Evolutionary conservation across 108 stramenopile species (phyloP).

Genomic region (Nitzschia putrida): DNA sequence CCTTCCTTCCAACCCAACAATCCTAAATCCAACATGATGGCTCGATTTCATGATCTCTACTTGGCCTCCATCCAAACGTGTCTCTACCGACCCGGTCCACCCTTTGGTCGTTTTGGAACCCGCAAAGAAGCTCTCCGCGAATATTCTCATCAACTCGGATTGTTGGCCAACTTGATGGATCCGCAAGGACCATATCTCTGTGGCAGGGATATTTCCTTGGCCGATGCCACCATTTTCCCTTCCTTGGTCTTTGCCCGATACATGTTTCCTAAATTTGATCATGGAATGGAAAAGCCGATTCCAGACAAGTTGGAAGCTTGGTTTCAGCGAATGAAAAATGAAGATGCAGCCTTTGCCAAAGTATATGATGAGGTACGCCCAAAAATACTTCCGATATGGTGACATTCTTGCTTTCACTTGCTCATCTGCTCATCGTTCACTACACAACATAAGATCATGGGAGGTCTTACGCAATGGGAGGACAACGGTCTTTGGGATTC

Average conservation of each 20-base stretch:
- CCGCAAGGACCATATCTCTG: constrained; percentile 68
- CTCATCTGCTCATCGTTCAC: background rate
- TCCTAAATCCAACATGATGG: constrained; percentile 79
- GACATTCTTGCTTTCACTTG: constrained; percentile 24
- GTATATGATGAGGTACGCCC: constrained; percentile 82
- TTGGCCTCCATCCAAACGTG: constrained; percentile 89
- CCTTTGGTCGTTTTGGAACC: constrained; percentile 78
- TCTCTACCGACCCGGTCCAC: constrained; percentile 86
- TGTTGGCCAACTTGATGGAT: constrained; percentile 72
- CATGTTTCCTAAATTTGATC: constrained; percentile 93
- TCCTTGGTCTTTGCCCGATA: constrained; percentile 79
- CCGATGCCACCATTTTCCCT: constrained; percentile 92
- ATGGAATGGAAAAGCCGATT: constrained; percentile 26
- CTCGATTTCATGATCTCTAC: constrained; percentile 92
- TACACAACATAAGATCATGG: constrained; percentile 34
- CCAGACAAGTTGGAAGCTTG: constrained; percentile 65
- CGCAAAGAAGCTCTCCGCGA: constrained; percentile 79
- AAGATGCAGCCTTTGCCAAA: constrained; percentile 63
- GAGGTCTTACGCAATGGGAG: constrained; percentile 51
- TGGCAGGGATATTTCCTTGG: constrained; percentile 86
- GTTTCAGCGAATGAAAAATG: constrained; percentile 62
- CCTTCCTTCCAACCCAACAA: constrained; percentile 86
- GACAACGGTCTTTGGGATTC: constrained; percentile 77
- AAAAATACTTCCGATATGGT: constrained; percentile 18
- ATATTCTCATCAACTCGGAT: constrained; percentile 65